Conservation (phyloP, 495 filamentous ascomycete genomes). For the Aspergillus panamensis region DNA sequence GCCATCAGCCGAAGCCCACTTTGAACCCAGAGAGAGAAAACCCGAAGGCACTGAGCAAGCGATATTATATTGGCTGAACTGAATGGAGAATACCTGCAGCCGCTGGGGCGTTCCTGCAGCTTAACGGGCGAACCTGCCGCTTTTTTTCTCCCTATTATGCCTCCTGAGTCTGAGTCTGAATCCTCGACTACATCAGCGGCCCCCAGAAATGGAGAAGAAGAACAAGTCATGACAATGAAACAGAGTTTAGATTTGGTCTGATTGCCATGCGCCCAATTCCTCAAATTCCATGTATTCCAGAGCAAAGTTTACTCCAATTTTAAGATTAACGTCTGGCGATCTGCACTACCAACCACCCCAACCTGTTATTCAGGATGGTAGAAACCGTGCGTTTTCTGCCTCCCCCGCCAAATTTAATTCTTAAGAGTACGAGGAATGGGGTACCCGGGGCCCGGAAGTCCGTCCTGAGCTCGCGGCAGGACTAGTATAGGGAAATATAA, state of each 20-base stretch:
- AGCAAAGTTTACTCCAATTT: not conserved
- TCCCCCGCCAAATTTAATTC: not conserved
- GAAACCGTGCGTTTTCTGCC: not conserved
- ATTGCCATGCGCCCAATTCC: no score
- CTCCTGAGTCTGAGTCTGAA: not conserved
- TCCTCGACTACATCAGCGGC: no score
- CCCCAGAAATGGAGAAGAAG: not conserved
- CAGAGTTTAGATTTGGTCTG: no score
- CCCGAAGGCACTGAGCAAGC: no score
- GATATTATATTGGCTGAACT: not conserved
- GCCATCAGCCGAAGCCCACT: not conserved
- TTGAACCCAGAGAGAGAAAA: not conserved
- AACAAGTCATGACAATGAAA: no score
- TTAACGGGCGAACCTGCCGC: constrained; percentile 4
- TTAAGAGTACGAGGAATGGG: not conserved
- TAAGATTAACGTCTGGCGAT: constrained; percentile 3
- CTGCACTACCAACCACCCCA: not conserved
- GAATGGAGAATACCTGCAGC: constrained; percentile 3
- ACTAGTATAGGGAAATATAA: not conserved
- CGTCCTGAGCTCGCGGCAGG: not conserved
- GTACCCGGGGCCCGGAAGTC: not conserved
- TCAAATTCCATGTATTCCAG: not conserved
- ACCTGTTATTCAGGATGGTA: not conserved
- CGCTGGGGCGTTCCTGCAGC: constrained; percentile 16
- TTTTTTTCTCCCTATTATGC: constrained; percentile 4